Base-by-base conservation (phyloP, 495 filamentous ascomycete species). In the Aspergillus mulundensis region DNA sequence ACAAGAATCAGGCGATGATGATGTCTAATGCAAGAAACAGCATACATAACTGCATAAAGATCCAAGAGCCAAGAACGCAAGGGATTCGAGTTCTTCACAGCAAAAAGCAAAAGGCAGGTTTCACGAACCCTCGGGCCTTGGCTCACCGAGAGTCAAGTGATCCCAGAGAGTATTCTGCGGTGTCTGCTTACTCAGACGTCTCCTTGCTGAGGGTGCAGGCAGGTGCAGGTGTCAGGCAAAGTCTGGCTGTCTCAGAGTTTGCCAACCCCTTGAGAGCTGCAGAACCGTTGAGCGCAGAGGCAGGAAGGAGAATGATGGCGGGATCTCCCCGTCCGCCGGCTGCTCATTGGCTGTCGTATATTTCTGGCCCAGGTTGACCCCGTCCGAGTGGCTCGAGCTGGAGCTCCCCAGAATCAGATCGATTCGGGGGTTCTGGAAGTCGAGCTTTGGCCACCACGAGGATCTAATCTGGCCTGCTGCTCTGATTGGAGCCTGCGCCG, bases 371-470 rank as follows among this genome's bases (percentile, higher is more conserved):
- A 36, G 32, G 8, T 10, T 36, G 32, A 10, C 8, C 32, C 32
- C 38, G 38, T 40, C 15, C 14, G 14, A 40, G n/a, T 18, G 32
- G 32, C 32, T 36, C 12, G 32, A 36, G 52, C 40, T 36, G 28
- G 16, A 41, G 46, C 32, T 39, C 54, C 41, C 38, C 49, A 41
- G 28, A 3, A 42, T 20, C 50, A 32, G 58, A 53, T 44, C 53
- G 44, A 54, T 24, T 56, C 36, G 38, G 45, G 34, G 30, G 36
- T 60, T 54, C 58, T 60, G 58, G 58, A 60, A 60, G 11, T 45
- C 20, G 21, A 45, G 21, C 23, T 45, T 3, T 1, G 43, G 14
- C 43, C 38, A 18, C n/a, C 14, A 18, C 15, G 8, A 40, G 38
- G 38, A 40, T 16, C 32, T 40, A 12, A 40, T 40, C 38, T 40